Evolutionary conservation across 2,329 filamentous ascomycete genomes (phyloP), one percentile per base, ranked within the genome.

Genomic region (Ophiostoma populinum): DNA sequence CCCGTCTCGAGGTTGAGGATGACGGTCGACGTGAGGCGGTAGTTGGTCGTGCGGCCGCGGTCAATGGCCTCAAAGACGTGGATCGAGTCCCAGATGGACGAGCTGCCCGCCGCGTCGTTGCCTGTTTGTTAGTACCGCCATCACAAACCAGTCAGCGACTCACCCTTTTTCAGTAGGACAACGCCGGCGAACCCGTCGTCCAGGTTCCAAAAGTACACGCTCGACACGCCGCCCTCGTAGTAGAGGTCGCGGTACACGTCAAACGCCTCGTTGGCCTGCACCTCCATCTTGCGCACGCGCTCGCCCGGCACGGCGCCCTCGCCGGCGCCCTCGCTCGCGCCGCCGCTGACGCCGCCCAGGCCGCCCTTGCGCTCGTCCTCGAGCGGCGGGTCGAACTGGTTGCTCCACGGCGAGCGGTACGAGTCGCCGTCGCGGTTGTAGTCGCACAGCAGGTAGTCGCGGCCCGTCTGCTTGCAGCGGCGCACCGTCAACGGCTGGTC

Each of bases 381-480:
- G 40, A 93, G 68, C 11, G 85, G 80, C 13, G 87, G 90, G 54
- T 95, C 85, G 56, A 98, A 98, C 58, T 93, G 80, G 61, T 95
- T 95, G 61, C 79, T 90, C 90, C 90, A 98, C n/a, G 90, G 90
- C 45, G 82, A 92, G 43, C 90, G 80, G 69, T 93, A 93, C 59
- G 80, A 92, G 62, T 94, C 87, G 43, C 90, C 90, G 59, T 98
- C 90, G 45, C 90, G 86, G 68, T 98, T 98, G 70, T 98, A 98
- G 69, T 98, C 90, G 67, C 90, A 98, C 51, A 94, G 80, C 34
- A 98, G 74, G 63, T 93, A 98, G 61, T 95, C 90, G 47, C 87
- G 80, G 48, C 85, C 83, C 21, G 82, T 80, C 58, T 86, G 80
- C 47, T 74, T 73, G 66, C 90, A 95, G 45, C 81, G 79, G 48